Conservation (phyloP, 2,329 filamentous ascomycete species). For the Domatiomyces catenatus region DNA sequence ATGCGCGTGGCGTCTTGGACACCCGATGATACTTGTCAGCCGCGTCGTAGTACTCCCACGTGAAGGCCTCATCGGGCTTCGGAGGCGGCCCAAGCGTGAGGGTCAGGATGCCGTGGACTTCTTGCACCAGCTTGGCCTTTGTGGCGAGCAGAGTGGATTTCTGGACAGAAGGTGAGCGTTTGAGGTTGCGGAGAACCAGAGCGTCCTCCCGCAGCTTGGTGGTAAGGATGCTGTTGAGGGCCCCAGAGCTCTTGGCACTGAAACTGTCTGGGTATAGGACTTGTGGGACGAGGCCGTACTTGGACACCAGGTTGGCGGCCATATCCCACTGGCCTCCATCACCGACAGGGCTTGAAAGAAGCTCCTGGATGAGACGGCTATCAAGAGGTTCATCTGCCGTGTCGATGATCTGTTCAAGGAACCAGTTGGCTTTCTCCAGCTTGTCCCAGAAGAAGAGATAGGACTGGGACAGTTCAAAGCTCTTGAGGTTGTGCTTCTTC, state of each 20-base stretch:
- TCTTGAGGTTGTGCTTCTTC: conserved; percentile 61
- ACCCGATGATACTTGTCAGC: conserved; percentile 49
- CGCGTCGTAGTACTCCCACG: conserved; percentile 65
- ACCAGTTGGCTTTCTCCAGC: conserved; percentile 80
- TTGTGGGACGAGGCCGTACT: conserved; percentile 81
- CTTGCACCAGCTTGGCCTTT: conserved; percentile 62
- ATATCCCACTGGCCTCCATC: conserved; percentile 91
- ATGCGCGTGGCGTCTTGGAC: conserved; percentile 51
- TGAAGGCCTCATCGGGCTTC: conserved; percentile 50
- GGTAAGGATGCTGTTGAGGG: conserved; percentile 60
- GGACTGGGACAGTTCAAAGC: conserved; percentile 73
- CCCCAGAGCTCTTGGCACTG: conserved; percentile 56
- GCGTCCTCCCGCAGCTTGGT: conserved; percentile 79
- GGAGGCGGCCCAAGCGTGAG: conserved; percentile 70
- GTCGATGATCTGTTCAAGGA: conserved; percentile 68
- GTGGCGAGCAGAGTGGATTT: conserved; percentile 30
- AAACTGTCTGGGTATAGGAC: conserved; percentile 65
- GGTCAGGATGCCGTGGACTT: conserved; percentile 68
- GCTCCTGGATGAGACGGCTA: conserved; percentile 53
- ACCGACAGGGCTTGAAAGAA: conserved; percentile 52
- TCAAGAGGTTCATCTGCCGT: conserved; percentile 58
- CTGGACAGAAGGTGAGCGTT: conserved; percentile 16
- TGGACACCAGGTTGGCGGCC: conserved; percentile 69
- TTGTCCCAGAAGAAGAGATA: conserved; percentile 94
- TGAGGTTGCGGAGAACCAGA: conserved; percentile 49